Base-by-base conservation (phyloP, 1,284 basidiomycete species). In the Trametes versicolor region DNA sequence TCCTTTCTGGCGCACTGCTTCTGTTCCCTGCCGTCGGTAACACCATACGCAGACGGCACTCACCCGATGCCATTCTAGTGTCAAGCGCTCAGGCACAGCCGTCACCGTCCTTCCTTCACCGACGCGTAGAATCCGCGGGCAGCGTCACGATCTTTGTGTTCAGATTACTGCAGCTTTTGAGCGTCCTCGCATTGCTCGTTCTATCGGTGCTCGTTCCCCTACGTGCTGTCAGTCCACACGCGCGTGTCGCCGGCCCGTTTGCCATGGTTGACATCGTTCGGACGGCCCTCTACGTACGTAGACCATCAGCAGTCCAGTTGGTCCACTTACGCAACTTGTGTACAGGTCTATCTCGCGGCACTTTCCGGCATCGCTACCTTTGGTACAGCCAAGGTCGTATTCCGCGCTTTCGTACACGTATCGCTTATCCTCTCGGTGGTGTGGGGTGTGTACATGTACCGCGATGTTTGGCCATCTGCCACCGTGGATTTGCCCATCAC, bases 381-480 rank as follows among this genome's bases (percentile, higher is more conserved):
- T 4, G 66, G 60, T 2, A 41, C 37, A 13, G 29, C 48, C 0
- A 37, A 12, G 5, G 9, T 49, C 13, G 41, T 48, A 47, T 39
- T 23, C 23, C 57, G 57, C 53, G 60, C 66, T 15, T 60, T 63
- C 47, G 49, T 34, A 0, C 66, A 68, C 37, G 52, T 37, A 7
- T 65, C 63, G 17, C 51, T 47, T 19, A 61, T 72, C 19, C 64
- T 71, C 9, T 43, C 67, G 1, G 25, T 61, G 1, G 45, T 57
- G 0, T 83, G 80, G 70, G 71, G 65, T 12, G 76, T 84, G 3
- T 87, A 81, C 71, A 73, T 76, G 17, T 85, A 85, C 67, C 80
- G 85, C 39, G 83, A 88, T 69, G 65, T 87, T 29, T 85, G 79
- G 77, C 86, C 86, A 1, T 66, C 83, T 12, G 71, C 80, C 34